Conservation (phyloP, 306 rosid species). For the Ceratonia siliqua region DNA sequence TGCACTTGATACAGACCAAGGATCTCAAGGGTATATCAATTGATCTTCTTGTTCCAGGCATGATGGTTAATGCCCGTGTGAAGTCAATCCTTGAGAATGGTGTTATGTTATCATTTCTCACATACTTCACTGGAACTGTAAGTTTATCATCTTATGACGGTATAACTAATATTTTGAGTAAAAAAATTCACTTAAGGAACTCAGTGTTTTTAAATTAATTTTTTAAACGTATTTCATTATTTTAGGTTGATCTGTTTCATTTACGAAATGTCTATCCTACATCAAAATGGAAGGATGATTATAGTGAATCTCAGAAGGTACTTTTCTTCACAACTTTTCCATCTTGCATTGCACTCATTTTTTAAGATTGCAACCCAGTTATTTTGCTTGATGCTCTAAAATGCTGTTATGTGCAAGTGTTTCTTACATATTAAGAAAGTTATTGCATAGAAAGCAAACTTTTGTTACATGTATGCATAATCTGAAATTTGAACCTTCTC, state of each 20-base stretch:
- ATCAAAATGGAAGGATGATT: conserved; percentile 71
- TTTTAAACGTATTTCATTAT: conserved; percentile 19
- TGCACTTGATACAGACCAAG: conserved; percentile 65
- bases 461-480: not conserved
- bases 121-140: conserved; percentile 95
- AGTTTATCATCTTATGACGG: conserved; percentile 38
- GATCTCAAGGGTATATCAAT: conserved; percentile 87
- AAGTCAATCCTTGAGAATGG: conserved; percentile 90
- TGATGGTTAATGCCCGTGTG: conserved; percentile 88
- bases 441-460: not conserved
- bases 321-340: conserved; percentile 20
- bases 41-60: conserved; percentile 91
- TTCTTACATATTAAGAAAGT: not conserved
- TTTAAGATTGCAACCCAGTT: not conserved
- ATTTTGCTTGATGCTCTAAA: not conserved
- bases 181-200: conserved; percentile 22
- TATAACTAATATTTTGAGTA: conserved; percentile 18
- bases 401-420: no score
- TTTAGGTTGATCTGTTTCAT: conserved; percentile 88
- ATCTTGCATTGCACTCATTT: conserved; percentile 15
- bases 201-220: not conserved
- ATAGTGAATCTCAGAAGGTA: conserved; percentile 79
- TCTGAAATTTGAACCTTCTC: conserved; percentile 1
- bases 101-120: conserved; percentile 84
- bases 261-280: conserved; percentile 68